Base-by-base conservation (phyloP, 2,329 filamentous ascomycete species). In the Cryphonectria japonica region DNA sequence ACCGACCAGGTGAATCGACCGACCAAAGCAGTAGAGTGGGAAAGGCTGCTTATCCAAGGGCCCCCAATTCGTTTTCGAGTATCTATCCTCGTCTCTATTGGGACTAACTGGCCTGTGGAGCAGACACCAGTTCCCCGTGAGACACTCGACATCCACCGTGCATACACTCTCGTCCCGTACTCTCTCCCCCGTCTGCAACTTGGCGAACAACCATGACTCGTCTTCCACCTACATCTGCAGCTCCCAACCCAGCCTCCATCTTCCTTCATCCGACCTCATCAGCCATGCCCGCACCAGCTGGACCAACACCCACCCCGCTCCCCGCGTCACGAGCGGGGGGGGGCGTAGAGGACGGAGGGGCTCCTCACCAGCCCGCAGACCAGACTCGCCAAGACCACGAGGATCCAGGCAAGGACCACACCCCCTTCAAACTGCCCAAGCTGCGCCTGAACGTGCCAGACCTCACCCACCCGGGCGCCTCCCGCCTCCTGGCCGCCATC, bases 401-500 rank as follows among this genome's bases (percentile, higher is more conserved):
- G 32, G 32, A 16, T n/a, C 29, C 43, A 8, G 34, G 41, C 43
- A 16, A 1, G 29, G 41, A 9, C n/a, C 34, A 70, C 37, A 39
- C 37, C 22, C 26, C 72, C 60, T 86, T 86, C 75, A 73, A 80
- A 4, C 78, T 85, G 59, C 88, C 88, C 54, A 88, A 86, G 75
- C 83, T 92, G 65, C 87, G 88, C 26, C 83, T 91, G 65, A 85
- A 89, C 76, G 80, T 90, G 74, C 85, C 86, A 65, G 87, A 91
- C 76, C 81, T 91, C 71, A 77, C 79, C 68, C 87, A 90, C 80
- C 80, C 86, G 0, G 93, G 92, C 69, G 82, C 91, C 6, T 79
- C 83, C 43, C 82, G 88, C 73, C 97, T 97, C 80, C 88, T 97
- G 71, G 80, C 82, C 67, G 83, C 89, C 54, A 82, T 94, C 73